Conservation (phyloP, 768 basidiomycete genomes). For the Sarcodon sp. region DNA sequence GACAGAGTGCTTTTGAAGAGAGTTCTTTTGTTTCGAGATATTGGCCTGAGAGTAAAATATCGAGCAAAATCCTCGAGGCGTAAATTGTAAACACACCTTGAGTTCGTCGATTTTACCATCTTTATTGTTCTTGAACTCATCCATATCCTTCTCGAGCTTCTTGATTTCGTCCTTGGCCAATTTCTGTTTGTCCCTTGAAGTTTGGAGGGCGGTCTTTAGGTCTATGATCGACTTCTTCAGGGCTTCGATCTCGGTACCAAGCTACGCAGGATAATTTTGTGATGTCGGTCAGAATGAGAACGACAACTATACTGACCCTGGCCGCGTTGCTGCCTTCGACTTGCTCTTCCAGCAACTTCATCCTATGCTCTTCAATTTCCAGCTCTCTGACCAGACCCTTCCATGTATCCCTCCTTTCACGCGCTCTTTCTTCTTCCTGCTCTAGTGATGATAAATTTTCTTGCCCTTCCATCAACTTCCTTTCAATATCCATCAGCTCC, state of each 20-base stretch:
- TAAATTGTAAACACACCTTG: conserved; percentile 39
- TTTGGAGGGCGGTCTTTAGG: conserved; percentile 42
- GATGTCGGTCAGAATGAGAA: neutral
- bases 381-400: conserved; percentile 46
- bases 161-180: conserved; percentile 65
- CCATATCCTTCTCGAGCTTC: conserved; percentile 93
- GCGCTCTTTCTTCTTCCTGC: conserved; percentile 37
- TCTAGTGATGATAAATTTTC: conserved; percentile 36
- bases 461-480: conserved; percentile 36
- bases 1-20: conserved; percentile 69
- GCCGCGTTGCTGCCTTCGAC: conserved; percentile 83
- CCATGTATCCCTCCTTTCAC: conserved; percentile 50
- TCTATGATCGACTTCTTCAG: conserved; percentile 51
- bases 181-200: conserved; percentile 66
- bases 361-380: conserved; percentile 85
- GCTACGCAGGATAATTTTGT: conserved; percentile 27
- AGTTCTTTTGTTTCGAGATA: conserved; percentile 71
- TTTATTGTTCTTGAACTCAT: conserved; percentile 97
- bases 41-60: conserved; percentile 34
- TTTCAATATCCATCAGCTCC: conserved; percentile 61
- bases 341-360: conserved; percentile 72
- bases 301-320: conserved; percentile 37
- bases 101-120: conserved; percentile 93
- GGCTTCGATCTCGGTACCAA: conserved; percentile 67
- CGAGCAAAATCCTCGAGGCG: neutral